Percentiles rank a stretch among this genome's conserved stretches.
Evolutionary conservation across 2,329 filamentous ascomycete species (phyloP).

Genomic region (Aureobasidium uvarum): DNA sequence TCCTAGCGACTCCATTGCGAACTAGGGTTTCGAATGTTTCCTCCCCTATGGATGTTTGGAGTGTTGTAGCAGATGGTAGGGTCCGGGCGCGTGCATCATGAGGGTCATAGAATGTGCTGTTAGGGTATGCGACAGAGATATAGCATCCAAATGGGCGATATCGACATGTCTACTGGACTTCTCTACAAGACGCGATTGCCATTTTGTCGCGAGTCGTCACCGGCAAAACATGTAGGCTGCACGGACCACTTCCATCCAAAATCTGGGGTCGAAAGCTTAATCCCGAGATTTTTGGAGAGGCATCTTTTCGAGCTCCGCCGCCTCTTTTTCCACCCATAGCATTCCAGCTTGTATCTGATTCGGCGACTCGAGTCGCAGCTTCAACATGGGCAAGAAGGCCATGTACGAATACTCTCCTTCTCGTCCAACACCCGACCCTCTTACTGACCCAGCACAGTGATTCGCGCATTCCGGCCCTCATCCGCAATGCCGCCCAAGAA

Average conservation of each 20-base stretch:
- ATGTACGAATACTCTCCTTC: constrained; percentile 34
- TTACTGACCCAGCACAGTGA: constrained; percentile 58
- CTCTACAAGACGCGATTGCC: background rate
- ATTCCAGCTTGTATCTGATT: constrained; percentile 3
- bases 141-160: background rate
- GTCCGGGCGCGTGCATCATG: background rate
- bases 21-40: background rate
- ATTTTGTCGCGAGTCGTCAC: constrained; percentile 1
- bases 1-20: constrained; percentile 14
- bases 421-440: no score
- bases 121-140: background rate
- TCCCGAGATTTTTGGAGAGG: background rate
- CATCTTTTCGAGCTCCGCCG: constrained; percentile 2
- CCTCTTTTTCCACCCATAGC: background rate
- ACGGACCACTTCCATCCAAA: background rate
- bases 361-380: constrained; percentile 22
- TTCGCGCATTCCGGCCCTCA: constrained; percentile 84
- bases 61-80: background rate
- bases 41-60: background rate
- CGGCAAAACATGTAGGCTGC: background rate
- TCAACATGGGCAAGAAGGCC: constrained; percentile 58
- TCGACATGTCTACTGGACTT: background rate
- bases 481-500: constrained; percentile 86
- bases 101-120: background rate
- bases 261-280: background rate